phyloP scores from a whole-genome alignment of 2,329 filamentous ascomycete species.

The Botrytis porri region DNA sequence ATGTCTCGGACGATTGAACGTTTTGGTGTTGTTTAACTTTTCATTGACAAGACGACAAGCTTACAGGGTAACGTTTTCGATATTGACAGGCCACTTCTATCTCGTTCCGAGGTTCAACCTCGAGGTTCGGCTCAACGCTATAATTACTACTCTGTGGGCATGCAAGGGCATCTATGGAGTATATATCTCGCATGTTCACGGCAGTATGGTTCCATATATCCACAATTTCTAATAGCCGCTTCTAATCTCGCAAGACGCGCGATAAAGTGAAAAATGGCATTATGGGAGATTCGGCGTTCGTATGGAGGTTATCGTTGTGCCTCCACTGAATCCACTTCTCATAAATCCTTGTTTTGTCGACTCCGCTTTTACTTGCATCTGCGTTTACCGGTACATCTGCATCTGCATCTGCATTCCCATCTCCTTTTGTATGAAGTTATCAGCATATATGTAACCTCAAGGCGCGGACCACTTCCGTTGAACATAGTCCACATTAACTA shows the following conservation, averaged over 20 bases:
- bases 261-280: conserved; percentile 4
- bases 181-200: background rate
- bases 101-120: background rate
- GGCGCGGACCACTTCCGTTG: background rate
- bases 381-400: background rate
- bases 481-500: background rate
- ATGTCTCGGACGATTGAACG: conserved; percentile 12
- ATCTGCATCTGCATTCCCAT: background rate
- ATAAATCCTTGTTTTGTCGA: background rate
- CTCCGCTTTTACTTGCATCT: background rate
- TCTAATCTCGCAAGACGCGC: conserved; percentile 10
- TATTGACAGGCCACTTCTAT: conserved; percentile 1
- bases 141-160: background rate
- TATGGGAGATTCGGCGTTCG: background rate
- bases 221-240: conserved; percentile 2
- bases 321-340: conserved; percentile 3
- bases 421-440: background rate
- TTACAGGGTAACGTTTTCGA: background rate
- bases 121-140: too few relatives aligned
- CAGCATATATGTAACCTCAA: background rate
- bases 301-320: background rate
- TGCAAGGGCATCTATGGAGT: background rate
- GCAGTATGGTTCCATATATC: background rate
- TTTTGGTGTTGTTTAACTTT: background rate
- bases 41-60: conserved; percentile 2